Evolutionary conservation across 257 asterid species (phyloP).

Genomic region (Nicotiana noctiflora): DNA sequence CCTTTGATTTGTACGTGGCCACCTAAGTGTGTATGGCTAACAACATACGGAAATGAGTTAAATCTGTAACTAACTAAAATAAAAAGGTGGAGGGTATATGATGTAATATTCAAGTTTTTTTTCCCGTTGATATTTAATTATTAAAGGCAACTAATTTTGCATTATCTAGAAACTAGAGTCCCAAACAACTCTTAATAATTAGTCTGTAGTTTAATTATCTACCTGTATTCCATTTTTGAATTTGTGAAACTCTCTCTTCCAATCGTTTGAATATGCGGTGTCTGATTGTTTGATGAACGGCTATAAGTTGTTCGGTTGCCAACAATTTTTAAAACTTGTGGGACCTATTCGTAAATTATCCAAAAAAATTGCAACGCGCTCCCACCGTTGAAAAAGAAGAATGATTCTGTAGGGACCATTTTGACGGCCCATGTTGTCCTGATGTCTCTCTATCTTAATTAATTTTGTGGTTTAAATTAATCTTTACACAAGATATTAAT

Average conservation of each 20-base stretch:
- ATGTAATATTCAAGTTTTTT: background rate
- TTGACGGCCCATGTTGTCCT: background rate
- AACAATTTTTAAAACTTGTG: slow-evolving; percentile 9
- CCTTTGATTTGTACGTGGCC: background rate
- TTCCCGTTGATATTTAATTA: background rate
- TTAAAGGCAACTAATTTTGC: background rate
- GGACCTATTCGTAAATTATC: background rate
- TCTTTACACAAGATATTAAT: too few species aligned
- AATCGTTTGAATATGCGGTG: slow-evolving; percentile 37
- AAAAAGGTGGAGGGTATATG: background rate
- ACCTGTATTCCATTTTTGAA: background rate
- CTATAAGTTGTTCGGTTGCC: slow-evolving; percentile 18
- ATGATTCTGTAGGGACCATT: slow-evolving; percentile 4
- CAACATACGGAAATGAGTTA: background rate
- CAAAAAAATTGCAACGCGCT: background rate
- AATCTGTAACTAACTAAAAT: background rate
- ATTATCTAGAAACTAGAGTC: background rate
- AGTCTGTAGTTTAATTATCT: background rate
- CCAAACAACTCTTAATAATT: background rate
- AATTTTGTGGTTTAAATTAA: background rate
- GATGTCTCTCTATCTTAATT: background rate
- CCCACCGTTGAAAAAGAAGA: background rate
- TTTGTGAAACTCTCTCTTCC: background rate
- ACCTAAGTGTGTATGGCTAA: background rate
- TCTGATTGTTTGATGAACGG: slow-evolving; percentile 50